Evolutionary conservation across 495 filamentous ascomycete species (phyloP).

Genomic region (Tuber calosporum): DNA sequence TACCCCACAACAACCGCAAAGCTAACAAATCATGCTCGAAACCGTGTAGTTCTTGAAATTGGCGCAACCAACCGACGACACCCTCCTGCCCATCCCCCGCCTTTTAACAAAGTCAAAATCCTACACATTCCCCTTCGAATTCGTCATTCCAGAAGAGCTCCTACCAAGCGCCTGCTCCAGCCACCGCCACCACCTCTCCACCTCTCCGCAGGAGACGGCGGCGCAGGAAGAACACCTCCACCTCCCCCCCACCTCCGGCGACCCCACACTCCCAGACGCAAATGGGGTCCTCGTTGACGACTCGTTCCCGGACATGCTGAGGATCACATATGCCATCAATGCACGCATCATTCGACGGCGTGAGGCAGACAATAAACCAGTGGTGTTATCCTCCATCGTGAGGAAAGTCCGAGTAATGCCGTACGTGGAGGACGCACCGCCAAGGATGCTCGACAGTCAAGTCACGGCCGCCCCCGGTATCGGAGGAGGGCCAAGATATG

Average conservation of each 20-base stretch:
- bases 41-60: slow-evolving; percentile 62
- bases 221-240: slow-evolving; percentile 66
- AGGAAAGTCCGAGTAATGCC: slow-evolving; percentile 75
- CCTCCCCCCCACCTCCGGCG: slow-evolving; percentile 74
- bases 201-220: slow-evolving; percentile 46
- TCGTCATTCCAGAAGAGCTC: slow-evolving; percentile 72
- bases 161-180: slow-evolving; percentile 58
- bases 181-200: slow-evolving; percentile 49
- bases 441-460: slow-evolving; percentile 39
- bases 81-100: slow-evolving; percentile 61
- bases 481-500: slow-evolving; percentile 48
- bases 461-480: too few relatives aligned
- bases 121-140: slow-evolving; percentile 77
- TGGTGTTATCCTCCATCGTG: slow-evolving; percentile 47
- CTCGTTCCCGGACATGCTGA: slow-evolving; percentile 71
- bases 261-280: slow-evolving; percentile 48
- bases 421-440: slow-evolving; percentile 63
- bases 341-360: slow-evolving; percentile 47
- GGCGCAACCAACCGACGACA: slow-evolving; percentile 65
- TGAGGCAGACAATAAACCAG: slow-evolving; percentile 21
- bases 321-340: slow-evolving; percentile 66
- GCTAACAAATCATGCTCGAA: neutral
- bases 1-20: neutral
- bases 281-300: slow-evolving; percentile 62
- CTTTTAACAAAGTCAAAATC: slow-evolving; percentile 58